A percentile compares a stretch with the other conserved stretches of the same genome.
Conservation (phyloP, 2,329 filamentous ascomycete species). For the Cryoendolithus antarcticus region DNA sequence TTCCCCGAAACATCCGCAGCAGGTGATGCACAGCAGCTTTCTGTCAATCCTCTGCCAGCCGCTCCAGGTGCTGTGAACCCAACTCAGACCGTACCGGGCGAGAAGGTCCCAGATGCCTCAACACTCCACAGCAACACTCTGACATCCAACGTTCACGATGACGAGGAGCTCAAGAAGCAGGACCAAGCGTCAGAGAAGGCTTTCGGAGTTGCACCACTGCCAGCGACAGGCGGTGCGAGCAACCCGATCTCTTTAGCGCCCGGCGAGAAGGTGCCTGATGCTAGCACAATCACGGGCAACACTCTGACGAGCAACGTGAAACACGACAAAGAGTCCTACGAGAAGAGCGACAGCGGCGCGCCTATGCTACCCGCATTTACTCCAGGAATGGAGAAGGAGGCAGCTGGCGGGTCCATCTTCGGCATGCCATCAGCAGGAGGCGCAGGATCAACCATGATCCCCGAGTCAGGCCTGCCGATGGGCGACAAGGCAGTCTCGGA, state of each 20-base stretch:
- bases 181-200: conserved; percentile 10
- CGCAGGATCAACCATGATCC: conserved; percentile 47
- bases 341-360: conserved; percentile 54
- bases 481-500: conserved; percentile 26
- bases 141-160: conserved; percentile 50
- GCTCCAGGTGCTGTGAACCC: conserved; percentile 58
- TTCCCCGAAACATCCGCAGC: conserved; percentile 60
- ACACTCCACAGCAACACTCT: conserved; percentile 58
- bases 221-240: conserved; percentile 45
- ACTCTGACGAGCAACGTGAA: conserved; percentile 54
- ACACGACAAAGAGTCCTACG: conserved; percentile 75
- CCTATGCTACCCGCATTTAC: conserved; percentile 34
- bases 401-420: conserved; percentile 30
- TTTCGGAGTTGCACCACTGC: conserved; percentile 46
- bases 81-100: conserved; percentile 62
- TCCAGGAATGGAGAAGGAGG: conserved; percentile 30
- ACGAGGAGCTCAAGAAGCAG: conserved; percentile 44
- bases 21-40: conserved; percentile 34
- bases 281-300: conserved; percentile 50
- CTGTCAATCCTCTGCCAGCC: conserved; percentile 47
- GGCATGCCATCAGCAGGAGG: conserved; percentile 22
- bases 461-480: conserved; percentile 71
- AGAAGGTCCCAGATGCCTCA: conserved; percentile 60
- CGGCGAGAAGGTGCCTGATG: conserved; percentile 67
- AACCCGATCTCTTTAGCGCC: conserved; percentile 73